phyloP scores from a whole-genome alignment of 805 yeast genomes.

The Candida khao-thaluensis region DNA sequence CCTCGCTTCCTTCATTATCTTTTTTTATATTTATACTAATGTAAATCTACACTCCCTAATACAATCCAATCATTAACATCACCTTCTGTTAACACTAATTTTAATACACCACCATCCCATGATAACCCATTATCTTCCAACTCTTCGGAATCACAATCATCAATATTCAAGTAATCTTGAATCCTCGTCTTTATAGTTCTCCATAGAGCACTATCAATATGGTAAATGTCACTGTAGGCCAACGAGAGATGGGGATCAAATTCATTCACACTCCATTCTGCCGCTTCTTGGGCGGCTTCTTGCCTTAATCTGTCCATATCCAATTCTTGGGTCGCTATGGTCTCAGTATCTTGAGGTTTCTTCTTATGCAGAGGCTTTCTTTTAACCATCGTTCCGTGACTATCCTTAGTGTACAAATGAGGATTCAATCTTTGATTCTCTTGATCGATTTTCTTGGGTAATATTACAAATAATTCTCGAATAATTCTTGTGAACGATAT shows the following conservation, averaged over 20 bases:
- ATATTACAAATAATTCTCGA: conserved; percentile 54
- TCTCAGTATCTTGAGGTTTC: conserved; percentile 1
- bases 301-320: conserved; percentile 33
- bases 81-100: conserved; percentile 69
- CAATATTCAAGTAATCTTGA: conserved; percentile 59
- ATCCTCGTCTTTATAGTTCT: conserved; percentile 64
- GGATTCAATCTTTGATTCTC: conserved; percentile 38
- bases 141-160: conserved; percentile 38
- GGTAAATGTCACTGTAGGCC: conserved; percentile 62
- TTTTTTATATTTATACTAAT: conserved; percentile 21
- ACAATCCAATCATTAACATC: conserved; percentile 68
- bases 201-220: conserved; percentile 65
- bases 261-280: conserved; percentile 53
- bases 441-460: conserved; percentile 38
- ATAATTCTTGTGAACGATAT: conserved; percentile 54
- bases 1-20: conserved; percentile 47
- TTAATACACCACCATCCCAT: conserved; percentile 70
- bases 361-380: conserved; percentile 24
- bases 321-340: conserved; percentile 19
- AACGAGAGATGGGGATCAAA: conserved; percentile 74
- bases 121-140: conserved; percentile 38
- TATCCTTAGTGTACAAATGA: conserved; percentile 37
- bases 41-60: conserved; percentile 53
- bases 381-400: conserved; percentile 23
- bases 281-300: conserved; percentile 48